Percentiles rank a stretch among this genome's conserved stretches.
phyloP scores from a whole-genome alignment of 177 flowering plant species.

The Telopea speciosissima region DNA sequence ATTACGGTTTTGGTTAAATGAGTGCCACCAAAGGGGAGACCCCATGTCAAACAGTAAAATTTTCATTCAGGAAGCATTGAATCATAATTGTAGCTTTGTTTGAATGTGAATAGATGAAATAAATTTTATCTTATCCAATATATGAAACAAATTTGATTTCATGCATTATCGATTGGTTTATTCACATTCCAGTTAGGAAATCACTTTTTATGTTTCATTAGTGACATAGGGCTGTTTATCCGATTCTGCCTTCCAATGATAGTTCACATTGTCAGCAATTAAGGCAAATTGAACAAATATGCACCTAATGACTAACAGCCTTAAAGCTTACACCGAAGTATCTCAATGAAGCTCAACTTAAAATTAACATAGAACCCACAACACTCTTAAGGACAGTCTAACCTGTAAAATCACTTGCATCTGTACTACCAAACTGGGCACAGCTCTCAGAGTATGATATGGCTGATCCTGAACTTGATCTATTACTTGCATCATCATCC shows the following conservation, averaged over 20 bases:
- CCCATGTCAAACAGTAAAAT: background rate
- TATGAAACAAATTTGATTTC: background rate
- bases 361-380: background rate
- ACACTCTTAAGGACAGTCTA: slow-evolving; percentile 1
- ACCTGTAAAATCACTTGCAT: slow-evolving; percentile 92
- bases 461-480: slow-evolving; percentile 94
- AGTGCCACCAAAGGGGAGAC: background rate
- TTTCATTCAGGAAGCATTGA: background rate
- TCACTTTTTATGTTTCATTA: background rate
- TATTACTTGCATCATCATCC: slow-evolving; percentile 76
- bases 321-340: background rate
- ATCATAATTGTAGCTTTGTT: background rate
- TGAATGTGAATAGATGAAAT: background rate
- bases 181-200: background rate
- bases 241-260: background rate
- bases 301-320: background rate
- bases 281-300: background rate
- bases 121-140: background rate
- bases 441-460: slow-evolving; percentile 86
- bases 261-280: background rate
- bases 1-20: background rate
- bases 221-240: background rate
- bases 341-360: background rate
- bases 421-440: slow-evolving; percentile 58
- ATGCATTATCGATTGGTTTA: background rate